phyloP scores from a whole-genome alignment of 2,329 filamentous ascomycete genomes.

The Aureobasidium zeae region DNA sequence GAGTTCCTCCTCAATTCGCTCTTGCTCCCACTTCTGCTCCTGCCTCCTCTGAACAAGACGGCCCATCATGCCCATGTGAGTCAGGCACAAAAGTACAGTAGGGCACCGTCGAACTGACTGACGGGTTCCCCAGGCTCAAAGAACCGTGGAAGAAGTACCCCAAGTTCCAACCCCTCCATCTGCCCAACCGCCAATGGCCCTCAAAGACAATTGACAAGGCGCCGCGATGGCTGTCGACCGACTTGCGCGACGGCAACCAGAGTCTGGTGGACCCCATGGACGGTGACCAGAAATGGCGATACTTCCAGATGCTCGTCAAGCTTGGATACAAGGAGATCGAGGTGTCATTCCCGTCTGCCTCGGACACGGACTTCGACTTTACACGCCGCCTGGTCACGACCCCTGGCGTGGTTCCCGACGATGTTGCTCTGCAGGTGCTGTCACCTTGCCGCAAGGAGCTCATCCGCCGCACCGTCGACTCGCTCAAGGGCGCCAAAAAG shows the following conservation, averaged over 20 bases:
- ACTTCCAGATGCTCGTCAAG: slow-evolving; percentile 88
- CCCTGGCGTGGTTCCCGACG: slow-evolving; percentile 71
- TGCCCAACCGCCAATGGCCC: slow-evolving; percentile 74
- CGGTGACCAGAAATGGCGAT: slow-evolving; percentile 87
- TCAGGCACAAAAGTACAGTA: background rate
- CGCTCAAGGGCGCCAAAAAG: slow-evolving; percentile 80
- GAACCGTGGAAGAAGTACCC: slow-evolving; percentile 71
- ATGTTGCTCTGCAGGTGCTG: slow-evolving; percentile 86
- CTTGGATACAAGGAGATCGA: slow-evolving; percentile 98
- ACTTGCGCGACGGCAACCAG: slow-evolving; percentile 89
- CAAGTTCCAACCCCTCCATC: slow-evolving; percentile 55
- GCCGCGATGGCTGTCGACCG: slow-evolving; percentile 82
- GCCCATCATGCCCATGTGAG: slow-evolving; percentile 18
- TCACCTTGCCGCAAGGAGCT: slow-evolving; percentile 87
- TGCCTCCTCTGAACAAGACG: background rate
- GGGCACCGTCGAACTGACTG: background rate
- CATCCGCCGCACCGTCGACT: slow-evolving; percentile 81
- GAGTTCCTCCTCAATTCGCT: background rate
- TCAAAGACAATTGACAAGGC: slow-evolving; percentile 72
- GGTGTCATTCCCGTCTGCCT: slow-evolving; percentile 89
- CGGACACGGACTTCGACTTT: slow-evolving; percentile 93
- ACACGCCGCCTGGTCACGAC: slow-evolving; percentile 79
- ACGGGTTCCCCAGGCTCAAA: slow-evolving; percentile 44
- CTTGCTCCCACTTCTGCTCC: background rate
- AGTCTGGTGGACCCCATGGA: slow-evolving; percentile 91